These are phyloP conservation scores for Ogataea pini DNA, from an alignment of 805 yeast genomes.

Conservation along the genomic window DNA sequence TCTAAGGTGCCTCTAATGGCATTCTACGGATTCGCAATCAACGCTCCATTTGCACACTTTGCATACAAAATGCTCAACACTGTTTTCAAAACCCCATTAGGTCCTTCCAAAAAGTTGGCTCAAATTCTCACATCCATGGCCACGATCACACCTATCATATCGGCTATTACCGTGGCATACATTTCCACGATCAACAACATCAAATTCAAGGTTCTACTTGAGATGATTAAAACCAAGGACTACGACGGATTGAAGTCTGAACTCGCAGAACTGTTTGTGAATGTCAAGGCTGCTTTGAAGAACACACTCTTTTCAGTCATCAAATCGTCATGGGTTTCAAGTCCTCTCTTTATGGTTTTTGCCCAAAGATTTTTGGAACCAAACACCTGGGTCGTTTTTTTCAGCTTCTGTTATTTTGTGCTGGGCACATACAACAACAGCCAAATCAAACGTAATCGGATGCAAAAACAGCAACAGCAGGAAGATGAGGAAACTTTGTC, in stretches of 20 bases:
- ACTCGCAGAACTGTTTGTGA: slow-evolving; percentile 9
- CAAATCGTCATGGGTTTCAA: slow-evolving; percentile 55
- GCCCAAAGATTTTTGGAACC: slow-evolving; percentile 61
- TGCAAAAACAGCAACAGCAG: slow-evolving; percentile 11
- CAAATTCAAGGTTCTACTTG: slow-evolving; percentile 9
- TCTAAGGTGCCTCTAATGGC: slow-evolving; percentile 54
- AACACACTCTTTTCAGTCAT: slow-evolving; percentile 48
- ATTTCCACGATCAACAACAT: slow-evolving; percentile 48
- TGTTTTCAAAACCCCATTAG: slow-evolving; percentile 45
- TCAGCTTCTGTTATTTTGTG: slow-evolving; percentile 56
- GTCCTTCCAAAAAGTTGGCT: slow-evolving; percentile 40
- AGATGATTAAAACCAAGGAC: slow-evolving; percentile 9
- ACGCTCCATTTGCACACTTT: slow-evolving; percentile 60
- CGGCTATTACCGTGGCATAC: slow-evolving; percentile 52
- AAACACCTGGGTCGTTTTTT: slow-evolving; percentile 65
- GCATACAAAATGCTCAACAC: slow-evolving; percentile 48
- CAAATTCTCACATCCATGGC: slow-evolving; percentile 54
- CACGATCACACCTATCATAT: slow-evolving; percentile 56
- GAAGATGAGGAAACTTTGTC: slow-evolving; percentile 5
- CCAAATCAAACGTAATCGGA: slow-evolving; percentile 41
- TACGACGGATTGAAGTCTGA: slow-evolving; percentile 19
- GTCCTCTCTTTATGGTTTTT: slow-evolving; percentile 49
- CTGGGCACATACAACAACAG: slow-evolving; percentile 65
- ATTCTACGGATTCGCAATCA: slow-evolving; percentile 52
- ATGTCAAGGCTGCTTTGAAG: slow-evolving; percentile 38